These are phyloP conservation scores for Fusarium caatingaense DNA, from an alignment of 2,329 filamentous ascomycete genomes.

Conservation along the genomic window DNA sequence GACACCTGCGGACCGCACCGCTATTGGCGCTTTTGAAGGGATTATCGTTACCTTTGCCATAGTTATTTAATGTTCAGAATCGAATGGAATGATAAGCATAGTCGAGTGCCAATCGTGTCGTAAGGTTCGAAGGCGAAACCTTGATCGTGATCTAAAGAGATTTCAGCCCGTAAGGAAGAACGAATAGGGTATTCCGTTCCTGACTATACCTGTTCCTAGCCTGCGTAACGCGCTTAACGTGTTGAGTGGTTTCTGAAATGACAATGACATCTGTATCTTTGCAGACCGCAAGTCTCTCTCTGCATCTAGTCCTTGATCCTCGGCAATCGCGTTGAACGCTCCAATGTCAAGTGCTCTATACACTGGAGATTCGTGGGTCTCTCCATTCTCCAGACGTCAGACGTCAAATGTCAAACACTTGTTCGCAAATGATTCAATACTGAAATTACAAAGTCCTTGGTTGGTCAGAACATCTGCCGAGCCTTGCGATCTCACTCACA, in stretches of 20 bases:
- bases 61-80: neutral
- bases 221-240: slow-evolving; percentile 23
- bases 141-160: slow-evolving; percentile 2
- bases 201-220: slow-evolving; percentile 32
- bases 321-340: neutral
- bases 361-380: slow-evolving; percentile 5
- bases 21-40: neutral
- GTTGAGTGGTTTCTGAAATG: slow-evolving; percentile 4
- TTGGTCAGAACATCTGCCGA: slow-evolving; percentile 30
- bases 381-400: slow-evolving; percentile 1
- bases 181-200: slow-evolving; percentile 18
- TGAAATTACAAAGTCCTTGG: slow-evolving; percentile 1
- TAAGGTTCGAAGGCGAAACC: neutral
- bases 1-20: neutral
- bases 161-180: neutral
- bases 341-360: neutral
- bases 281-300: neutral
- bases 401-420: neutral
- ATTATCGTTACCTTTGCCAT: neutral
- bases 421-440: neutral
- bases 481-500: slow-evolving; percentile 24
- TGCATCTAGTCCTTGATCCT: neutral
- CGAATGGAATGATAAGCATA: slow-evolving; percentile 3
- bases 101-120: neutral
- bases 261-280: neutral